Evolutionary conservation across 2,329 filamentous ascomycete genomes (phyloP), one percentile per base, ranked within the genome.

Genomic region (Seiridium cupressi): DNA sequence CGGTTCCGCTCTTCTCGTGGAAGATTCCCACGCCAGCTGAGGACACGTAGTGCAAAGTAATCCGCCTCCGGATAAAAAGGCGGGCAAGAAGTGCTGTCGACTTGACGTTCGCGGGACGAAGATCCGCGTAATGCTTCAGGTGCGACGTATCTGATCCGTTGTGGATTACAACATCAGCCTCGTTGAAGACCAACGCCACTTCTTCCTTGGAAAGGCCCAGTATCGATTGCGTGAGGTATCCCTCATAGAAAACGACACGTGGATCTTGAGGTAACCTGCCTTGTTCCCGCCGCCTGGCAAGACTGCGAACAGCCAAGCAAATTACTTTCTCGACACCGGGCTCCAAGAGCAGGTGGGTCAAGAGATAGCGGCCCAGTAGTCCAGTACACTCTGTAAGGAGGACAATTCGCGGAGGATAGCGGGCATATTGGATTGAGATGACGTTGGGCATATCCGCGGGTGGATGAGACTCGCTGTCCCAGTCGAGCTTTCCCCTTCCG

Each of bases 151-250:
- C 73, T n/a, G 80, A 79, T 6, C 78, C 82, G 55, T 72, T 76
- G 67, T 85, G 88, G 31, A 90, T 79, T 49, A 89, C 79, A 9
- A 71, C 64, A 32, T 75, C 67, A 8, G 34, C 49, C 5, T 8
- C 11, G 18, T 5, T 9, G 49, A 53, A 53, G n/a, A 53, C 11
- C 5, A 8, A 13, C 9, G 26, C 49, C 11, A n/a, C 26, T 32
- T 32, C 6, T 9, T 31, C 26, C 2, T 31, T 31, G n/a, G 31
- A 10, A 13, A 53, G 26, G 32, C 49, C 49, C 34, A 53, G 49
- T 2, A 34, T 2, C 2, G 3, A 31, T 6, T 6, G 8, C 49
- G n/a, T 13, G 32, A 53, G 49, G 32, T 53, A 2, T 1, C 49
- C 3, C 11, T 13, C 26, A 31, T 53, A 32, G 46, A 9, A 48